Base-by-base conservation (phyloP, 2,329 filamentous ascomycete species). In the Tolypocladium ovalisporum region DNA sequence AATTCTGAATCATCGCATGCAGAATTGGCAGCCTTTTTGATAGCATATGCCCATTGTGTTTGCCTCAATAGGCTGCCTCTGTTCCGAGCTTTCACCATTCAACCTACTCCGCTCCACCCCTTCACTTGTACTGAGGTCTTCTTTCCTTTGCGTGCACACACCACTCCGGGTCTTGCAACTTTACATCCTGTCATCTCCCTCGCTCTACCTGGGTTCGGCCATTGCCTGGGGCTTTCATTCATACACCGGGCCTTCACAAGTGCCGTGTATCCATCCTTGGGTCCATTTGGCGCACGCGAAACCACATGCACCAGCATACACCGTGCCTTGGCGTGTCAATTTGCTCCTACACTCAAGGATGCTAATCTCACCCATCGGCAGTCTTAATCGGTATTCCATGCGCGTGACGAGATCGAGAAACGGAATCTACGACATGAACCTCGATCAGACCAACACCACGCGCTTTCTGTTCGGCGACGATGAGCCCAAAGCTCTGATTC, bases 321-420 rank as follows among this genome's bases (percentile, higher is more conserved):
- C 13, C 24, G 22, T 40, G 24, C 8, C 24, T 42, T 22, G 19
- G 22, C 42, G 53, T 37, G 24, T 4, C 37, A 13, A 22, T 4
- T 24, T 44, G 15, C 27, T 53, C 7, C 39, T n/a, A 19, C 36
- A 15, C 52, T 56, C 49, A 53, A 49, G 42, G 52, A 34, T 57
- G 56, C 66, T 69, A 47, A 69, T 58, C 32, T 62, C 37, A 56
- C 44, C 40, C 61, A 59, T 65, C 60, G 61, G 64, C 65, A 95
- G 90, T 63, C 79, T 87, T 60, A 95, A 96, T 70, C 88, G 93
- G 62, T 96, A 96, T 73, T 97, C 93, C 5, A 92, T 97, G 88
- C 93, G 93, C 36, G 88, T 93, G 55, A 90, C 88, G 53, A 81
- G 82, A 59, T 83, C 85, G 62, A 83, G 87, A 63, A 84, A 79